Evolutionary conservation across 2,329 filamentous ascomycete species (phyloP).

Genomic region (Aspergillus sojae): DNA sequence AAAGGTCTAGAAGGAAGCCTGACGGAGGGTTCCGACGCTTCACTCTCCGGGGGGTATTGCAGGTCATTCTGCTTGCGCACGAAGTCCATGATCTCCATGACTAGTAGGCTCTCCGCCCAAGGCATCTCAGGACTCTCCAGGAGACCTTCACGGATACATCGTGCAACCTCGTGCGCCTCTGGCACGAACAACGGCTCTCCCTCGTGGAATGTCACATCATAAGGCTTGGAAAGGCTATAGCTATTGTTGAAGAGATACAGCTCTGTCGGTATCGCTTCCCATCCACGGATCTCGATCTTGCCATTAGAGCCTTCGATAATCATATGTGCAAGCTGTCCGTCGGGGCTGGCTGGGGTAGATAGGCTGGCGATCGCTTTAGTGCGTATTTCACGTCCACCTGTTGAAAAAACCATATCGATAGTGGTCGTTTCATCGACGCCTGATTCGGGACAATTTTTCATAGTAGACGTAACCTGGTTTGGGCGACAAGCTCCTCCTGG

Average conservation of each 20-base stretch:
- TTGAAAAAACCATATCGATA: constrained; percentile 70
- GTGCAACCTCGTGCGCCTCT: constrained; percentile 73
- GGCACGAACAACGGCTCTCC: constrained; percentile 48
- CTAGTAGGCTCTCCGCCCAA: constrained; percentile 69
- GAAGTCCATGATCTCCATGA: constrained; percentile 74
- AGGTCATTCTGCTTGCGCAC: constrained; percentile 59
- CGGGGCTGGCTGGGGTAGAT: neutral
- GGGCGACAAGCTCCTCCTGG: neutral
- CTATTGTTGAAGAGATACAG: neutral
- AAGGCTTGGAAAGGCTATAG: neutral
- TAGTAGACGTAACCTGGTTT: constrained; percentile 39
- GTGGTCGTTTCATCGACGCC: constrained; percentile 69
- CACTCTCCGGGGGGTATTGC: constrained; percentile 53
- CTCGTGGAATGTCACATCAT: no score
- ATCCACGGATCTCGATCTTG: constrained; percentile 7
- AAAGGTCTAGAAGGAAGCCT: neutral
- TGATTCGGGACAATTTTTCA: constrained; percentile 38
- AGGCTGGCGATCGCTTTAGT: constrained; percentile 2
- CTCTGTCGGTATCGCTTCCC: neutral
- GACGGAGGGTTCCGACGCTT: neutral
- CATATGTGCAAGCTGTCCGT: neutral
- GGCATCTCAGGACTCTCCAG: constrained; percentile 69
- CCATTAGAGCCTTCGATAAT: constrained; percentile 2
- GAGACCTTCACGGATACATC: constrained; percentile 69
- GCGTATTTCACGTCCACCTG: neutral